Evolutionary conservation across 345 rosid genomes (phyloP), one percentile per base, ranked within the genome.

Genomic region (Linum lewisii): DNA sequence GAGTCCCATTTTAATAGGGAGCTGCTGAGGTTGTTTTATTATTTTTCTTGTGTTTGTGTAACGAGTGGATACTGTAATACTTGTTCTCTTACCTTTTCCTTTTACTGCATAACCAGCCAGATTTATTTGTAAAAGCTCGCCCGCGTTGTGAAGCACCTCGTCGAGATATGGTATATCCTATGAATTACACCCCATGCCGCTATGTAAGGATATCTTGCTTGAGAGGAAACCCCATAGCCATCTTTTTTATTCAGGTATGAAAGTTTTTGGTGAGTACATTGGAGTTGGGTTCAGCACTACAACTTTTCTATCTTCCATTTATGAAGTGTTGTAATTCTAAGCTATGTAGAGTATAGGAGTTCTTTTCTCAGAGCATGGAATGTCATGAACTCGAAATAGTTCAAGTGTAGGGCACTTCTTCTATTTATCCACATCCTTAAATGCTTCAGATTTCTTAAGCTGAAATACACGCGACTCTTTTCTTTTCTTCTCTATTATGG

Each of bases 131-230:
- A 54, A 87, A 77, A 71, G 92, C 78, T 71, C 86, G 95, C 25
- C 87, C 95, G 13, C 87, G 92, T 18, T 87, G 92, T 73, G 95
- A 87, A 78, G 95, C 92, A 49, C 95, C 95, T 60, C 89, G 95
- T 26, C 88, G 92, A 52, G 95, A 87, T 71, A 77, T 87, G 87
- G 76, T 78, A 67, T 87, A 84, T 65, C 87, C 83, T 60, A 73
- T 74, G 78, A 84, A 85, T 73, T 87, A 87, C 72, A 78, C 81
- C 72, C 92, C 95, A 57, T 84, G 89, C 62, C 83, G 92, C 61
- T 87, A 81, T 34, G 89, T 87, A 20, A 78, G 89, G 57, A 83
- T 87, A 73, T 84, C 95, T 66, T 87, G 95, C 70, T 69, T 87
- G 66, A 81, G 95, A 42, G 95, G 95, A 69, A 87, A 80, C 68